Base-by-base conservation (phyloP, 495 filamentous ascomycete species). In the Chaetomium cochliodes region DNA sequence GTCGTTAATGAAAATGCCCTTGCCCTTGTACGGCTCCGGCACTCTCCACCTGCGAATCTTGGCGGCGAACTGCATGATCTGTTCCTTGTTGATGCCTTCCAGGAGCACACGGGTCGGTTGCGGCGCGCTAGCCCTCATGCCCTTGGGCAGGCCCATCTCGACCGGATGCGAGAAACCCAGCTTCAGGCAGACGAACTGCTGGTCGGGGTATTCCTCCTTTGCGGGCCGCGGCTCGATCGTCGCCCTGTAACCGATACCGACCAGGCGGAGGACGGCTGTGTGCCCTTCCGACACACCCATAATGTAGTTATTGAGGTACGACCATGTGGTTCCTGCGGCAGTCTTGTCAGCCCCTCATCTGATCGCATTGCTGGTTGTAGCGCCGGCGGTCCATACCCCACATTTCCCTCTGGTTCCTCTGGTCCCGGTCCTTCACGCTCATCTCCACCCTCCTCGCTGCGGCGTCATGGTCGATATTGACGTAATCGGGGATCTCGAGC, bases 21-120 rank as follows among this genome's bases (percentile, higher is more conserved):
- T 97, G 60, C 94, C 94, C 87, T 98, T 98, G 79, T 98, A 98
- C 57, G 96, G 94, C 78, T 98, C 94, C 46, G 94, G 94, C 65
- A 80, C 82, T 76, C 96, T 87, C 94, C 94, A 98, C 72, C 79
- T 84, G 63, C 91, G 80, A 64, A 98, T 93, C 72, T 86, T 82
- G 3, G 96, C 93, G 25, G 94, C 96, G 74, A 97, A 96, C 67
- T 89, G 84, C 79, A 90, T 93, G 65, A 98, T 87, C 50, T 87
- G 81, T 68, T 92, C 85, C 79, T 90, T 93, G 74, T 98, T 86
- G 18, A 86, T 79, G 26, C 94, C 90, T 80, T 98, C 92, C 54
- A 98, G 79, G 63, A 98, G 76, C 60, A 98, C 93, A 63, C 93
- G 84, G 15, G 94, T 98, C n/a, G 94, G 93, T 74, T 94, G 89